A percentile compares a stretch with the other conserved stretches of the same genome.
phyloP scores from a whole-genome alignment of 129 eudicot genomes.

The Rutidosis leptorrhynchoides region DNA sequence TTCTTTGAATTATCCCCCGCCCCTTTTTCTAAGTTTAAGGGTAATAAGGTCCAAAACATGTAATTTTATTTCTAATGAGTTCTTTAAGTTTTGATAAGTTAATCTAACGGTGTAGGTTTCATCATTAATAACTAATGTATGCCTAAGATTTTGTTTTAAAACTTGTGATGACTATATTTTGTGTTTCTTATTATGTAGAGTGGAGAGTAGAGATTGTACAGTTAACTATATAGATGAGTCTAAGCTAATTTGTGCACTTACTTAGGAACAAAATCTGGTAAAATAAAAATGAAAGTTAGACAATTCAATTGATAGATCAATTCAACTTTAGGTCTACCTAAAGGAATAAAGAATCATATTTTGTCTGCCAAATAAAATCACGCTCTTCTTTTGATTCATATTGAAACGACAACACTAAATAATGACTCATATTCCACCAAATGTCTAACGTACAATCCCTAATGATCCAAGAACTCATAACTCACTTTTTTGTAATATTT shows the following conservation, averaged over 20 bases:
- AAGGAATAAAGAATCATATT: conserved; percentile 24
- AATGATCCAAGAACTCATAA: conserved; percentile 7
- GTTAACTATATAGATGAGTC: not conserved
- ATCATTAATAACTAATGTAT: no score
- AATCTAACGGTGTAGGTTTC: no score
- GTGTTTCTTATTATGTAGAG: no score
- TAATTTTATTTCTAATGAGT: no score
- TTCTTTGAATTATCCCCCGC: no score
- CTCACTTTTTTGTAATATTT: not conserved
- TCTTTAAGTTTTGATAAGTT: no score
- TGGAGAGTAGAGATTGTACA: no score
- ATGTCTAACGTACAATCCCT: conserved; percentile 11
- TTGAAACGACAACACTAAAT: conserved; percentile 42
- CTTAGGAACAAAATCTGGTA: not conserved
- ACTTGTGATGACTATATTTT: no score
- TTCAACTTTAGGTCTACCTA: conserved; percentile 38
- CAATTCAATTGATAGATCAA: not conserved
- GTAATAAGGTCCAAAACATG: no score
- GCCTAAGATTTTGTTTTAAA: no score
- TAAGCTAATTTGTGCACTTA: not conserved
- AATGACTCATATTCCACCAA: conserved; percentile 38
- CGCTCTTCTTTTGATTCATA: conserved; percentile 22
- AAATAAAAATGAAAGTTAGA: not conserved
- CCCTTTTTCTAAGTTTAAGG: no score
- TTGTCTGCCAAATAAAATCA: conserved; percentile 38